Percentiles rank a stretch among this genome's conserved stretches.
Evolutionary conservation across 805 yeast species (phyloP).

Genomic region (Wickerhamiella azymoides): DNA sequence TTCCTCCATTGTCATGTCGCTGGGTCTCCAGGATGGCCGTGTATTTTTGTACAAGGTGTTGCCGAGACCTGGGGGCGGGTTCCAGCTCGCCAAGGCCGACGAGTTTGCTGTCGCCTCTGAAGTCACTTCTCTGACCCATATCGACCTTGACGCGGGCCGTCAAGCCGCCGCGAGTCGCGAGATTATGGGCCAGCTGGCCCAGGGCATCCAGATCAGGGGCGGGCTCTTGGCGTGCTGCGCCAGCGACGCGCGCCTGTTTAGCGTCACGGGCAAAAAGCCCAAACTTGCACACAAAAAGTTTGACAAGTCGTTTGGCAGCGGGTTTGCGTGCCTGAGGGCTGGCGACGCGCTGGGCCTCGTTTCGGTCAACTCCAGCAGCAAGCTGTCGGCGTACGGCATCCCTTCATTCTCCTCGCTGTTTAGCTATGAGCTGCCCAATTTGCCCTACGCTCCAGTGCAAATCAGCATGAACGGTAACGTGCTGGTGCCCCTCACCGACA

Average conservation of each 20-base stretch:
- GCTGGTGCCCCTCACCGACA: slow-evolving; percentile 36
- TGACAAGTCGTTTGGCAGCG: slow-evolving; percentile 38
- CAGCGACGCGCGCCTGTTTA: slow-evolving; percentile 42
- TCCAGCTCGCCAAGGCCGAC: slow-evolving; percentile 39
- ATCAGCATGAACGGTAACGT: slow-evolving; percentile 28
- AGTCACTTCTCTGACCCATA: slow-evolving; percentile 42
- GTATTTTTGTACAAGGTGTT: slow-evolving; percentile 47
- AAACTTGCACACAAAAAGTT: slow-evolving; percentile 53
- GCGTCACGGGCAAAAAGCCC: slow-evolving; percentile 44
- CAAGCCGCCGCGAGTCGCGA: slow-evolving; percentile 52
- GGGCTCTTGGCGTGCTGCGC: slow-evolving; percentile 41
- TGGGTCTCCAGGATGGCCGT: slow-evolving; percentile 70
- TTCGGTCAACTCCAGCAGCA: slow-evolving; percentile 17
- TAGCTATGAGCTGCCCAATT: slow-evolving; percentile 13
- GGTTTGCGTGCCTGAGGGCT: slow-evolving; percentile 35
- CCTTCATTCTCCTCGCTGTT: slow-evolving; percentile 16
- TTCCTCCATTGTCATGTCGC: slow-evolving; percentile 56
- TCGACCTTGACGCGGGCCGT: slow-evolving; percentile 45
- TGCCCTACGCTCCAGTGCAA: slow-evolving; percentile 19
- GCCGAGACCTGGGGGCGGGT: slow-evolving; percentile 51
- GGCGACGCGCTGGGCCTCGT: slow-evolving; percentile 31
- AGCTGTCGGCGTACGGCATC: slow-evolving; percentile 15
- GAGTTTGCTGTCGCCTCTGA: slow-evolving; percentile 36
- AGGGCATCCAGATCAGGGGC: slow-evolving; percentile 51
- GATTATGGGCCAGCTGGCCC: slow-evolving; percentile 42